Conservation (phyloP, 768 basidiomycete species). For the Xerocomellus chrysenteron region DNA sequence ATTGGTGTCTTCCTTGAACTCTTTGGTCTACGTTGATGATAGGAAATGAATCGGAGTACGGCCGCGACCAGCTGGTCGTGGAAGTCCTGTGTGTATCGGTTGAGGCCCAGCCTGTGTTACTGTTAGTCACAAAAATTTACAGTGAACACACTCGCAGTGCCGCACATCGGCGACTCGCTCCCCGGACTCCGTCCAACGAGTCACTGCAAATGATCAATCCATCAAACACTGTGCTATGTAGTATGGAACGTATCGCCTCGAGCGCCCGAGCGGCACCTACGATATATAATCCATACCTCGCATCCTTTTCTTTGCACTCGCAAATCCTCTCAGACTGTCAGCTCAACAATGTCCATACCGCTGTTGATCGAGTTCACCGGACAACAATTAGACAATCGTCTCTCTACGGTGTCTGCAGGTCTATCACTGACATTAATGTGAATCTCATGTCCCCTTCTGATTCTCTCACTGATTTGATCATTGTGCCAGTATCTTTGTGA, state of each 20-base stretch:
- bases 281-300: constrained; percentile 11
- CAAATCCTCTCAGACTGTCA: not conserved
- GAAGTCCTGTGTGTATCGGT: not conserved
- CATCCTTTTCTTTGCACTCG: not conserved
- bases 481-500: constrained; percentile 12
- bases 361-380: constrained; percentile 1
- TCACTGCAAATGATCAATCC: not conserved
- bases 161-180: not conserved
- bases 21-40: not conserved
- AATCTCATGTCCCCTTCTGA: not conserved
- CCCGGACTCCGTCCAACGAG: not conserved
- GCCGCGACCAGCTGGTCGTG: not conserved
- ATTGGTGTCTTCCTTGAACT: not conserved
- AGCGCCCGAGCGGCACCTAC: not conserved
- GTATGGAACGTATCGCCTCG: constrained; percentile 4
- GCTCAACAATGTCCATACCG: constrained; percentile 1
- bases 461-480: not conserved
- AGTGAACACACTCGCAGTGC: not conserved
- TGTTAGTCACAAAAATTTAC: not conserved
- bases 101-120: not conserved
- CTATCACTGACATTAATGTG: constrained; percentile 16
- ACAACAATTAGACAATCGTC: not conserved
- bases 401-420: constrained; percentile 8
- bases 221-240: not conserved
- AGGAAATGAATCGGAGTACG: not conserved